Evolutionary conservation across 2,329 filamentous ascomycete genomes (phyloP).

Genomic region (Dactylellina sp.): DNA sequence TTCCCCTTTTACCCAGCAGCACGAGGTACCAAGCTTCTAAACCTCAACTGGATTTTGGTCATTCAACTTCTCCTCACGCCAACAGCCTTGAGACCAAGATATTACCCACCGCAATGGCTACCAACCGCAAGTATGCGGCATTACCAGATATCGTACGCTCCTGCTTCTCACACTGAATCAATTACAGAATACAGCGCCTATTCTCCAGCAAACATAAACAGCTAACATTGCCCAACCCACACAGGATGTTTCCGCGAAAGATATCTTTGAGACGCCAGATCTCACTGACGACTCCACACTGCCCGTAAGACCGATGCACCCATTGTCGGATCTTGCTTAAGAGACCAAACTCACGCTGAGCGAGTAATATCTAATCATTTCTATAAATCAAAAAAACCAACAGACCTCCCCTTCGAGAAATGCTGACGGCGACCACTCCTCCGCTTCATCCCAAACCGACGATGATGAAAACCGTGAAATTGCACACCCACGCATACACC

Average conservation of each 20-base stretch:
- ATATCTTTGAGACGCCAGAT: conserved; percentile 96
- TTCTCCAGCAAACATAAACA: conserved; percentile 17
- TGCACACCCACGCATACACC: conserved; percentile 79
- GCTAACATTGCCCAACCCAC: conserved; percentile 19
- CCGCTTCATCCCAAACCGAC: conserved; percentile 70
- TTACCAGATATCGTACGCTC: conserved; percentile 78
- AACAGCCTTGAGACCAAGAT: no score
- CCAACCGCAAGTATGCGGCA: conserved; percentile 77
- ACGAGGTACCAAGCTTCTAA: background rate
- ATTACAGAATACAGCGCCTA: conserved; percentile 20
- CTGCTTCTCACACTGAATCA: background rate
- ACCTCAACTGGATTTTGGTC: conserved; percentile 6
- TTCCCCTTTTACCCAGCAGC: background rate
- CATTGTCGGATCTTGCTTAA: no score
- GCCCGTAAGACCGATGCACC: conserved; percentile 70
- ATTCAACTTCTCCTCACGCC: background rate
- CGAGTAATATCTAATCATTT: no score
- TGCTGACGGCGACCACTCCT: conserved; percentile 68
- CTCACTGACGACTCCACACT: conserved; percentile 90
- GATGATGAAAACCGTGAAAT: conserved; percentile 73
- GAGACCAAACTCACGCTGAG: no score
- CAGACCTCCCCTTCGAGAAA: conserved; percentile 69
- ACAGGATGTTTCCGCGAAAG: conserved; percentile 83
- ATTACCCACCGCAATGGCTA: conserved; percentile 70
- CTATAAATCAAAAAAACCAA: conserved; percentile 13